phyloP scores from a whole-genome alignment of 148 eudicot genomes.

The Chenopodium berlandieri region DNA sequence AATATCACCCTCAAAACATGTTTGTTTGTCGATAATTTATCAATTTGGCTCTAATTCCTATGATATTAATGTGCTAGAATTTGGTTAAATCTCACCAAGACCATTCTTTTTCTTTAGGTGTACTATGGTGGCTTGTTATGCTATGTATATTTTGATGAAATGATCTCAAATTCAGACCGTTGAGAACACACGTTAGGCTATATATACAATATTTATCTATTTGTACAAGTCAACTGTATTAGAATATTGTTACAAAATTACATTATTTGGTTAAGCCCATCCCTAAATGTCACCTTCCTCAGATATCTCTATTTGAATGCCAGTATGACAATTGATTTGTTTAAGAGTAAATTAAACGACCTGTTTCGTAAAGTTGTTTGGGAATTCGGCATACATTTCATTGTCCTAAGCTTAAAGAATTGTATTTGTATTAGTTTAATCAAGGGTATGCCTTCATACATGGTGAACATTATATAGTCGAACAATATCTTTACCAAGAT shows the following conservation, averaged over 20 bases:
- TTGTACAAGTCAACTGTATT: conserved; percentile 47
- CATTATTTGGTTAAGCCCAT: conserved; percentile 25
- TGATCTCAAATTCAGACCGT: neutral
- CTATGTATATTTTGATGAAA: neutral
- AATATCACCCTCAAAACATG: too few relatives aligned
- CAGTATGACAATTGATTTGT: conserved; percentile 13
- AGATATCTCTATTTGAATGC: conserved; percentile 16
- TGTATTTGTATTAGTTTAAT: conserved; percentile 1
- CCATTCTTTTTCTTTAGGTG: neutral
- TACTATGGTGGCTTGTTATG: neutral
- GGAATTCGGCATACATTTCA: neutral
- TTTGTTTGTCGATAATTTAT: neutral
- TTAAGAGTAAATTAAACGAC: neutral
- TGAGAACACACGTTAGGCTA: neutral
- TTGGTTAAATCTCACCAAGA: neutral
- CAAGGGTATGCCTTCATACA: neutral
- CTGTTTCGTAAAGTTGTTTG: conserved; percentile 6
- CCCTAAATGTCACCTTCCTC: conserved; percentile 61
- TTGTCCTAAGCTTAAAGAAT: neutral
- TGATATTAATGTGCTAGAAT: neutral
- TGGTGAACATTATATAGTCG: neutral
- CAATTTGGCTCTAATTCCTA: neutral
- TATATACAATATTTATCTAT: neutral
- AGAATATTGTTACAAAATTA: neutral
- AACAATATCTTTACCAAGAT: too few relatives aligned